phyloP scores from a whole-genome alignment of 73 alveolate species.

The Blepharisma japonicum region DNA sequence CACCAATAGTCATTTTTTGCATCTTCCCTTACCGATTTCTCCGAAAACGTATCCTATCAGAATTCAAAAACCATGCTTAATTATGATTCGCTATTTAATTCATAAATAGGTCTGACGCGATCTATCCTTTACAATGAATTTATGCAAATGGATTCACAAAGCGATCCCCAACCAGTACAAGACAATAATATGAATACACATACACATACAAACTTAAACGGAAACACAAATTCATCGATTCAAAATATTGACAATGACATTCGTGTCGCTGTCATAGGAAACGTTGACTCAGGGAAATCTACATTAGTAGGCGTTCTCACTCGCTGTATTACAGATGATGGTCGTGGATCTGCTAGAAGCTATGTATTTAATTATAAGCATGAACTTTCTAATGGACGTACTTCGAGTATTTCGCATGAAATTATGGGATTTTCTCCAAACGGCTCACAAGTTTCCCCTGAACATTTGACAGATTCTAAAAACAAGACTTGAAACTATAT shows the following conservation, averaged over 20 bases:
- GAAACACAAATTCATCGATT: too few species aligned
- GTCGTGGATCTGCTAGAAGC: slow-evolving; percentile 90
- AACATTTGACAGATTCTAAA: slow-evolving; percentile 62
- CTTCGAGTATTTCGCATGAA: slow-evolving; percentile 84
- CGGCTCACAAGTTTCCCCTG: slow-evolving; percentile 61
- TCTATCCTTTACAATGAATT: too few species aligned
- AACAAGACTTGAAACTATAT: slow-evolving; percentile 83
- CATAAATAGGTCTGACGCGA: too few species aligned
- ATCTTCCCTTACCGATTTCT: too few species aligned
- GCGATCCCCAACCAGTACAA: too few species aligned
- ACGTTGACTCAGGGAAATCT: slow-evolving; percentile 42
- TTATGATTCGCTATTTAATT: too few species aligned
- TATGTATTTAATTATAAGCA: slow-evolving; percentile 88
- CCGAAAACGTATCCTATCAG: too few species aligned
- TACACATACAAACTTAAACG: too few species aligned
- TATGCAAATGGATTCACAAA: too few species aligned
- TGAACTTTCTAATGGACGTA: slow-evolving; percentile 89
- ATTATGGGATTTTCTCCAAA: slow-evolving; percentile 80
- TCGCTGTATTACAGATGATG: slow-evolving; percentile 87
- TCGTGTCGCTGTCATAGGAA: slow-evolving; percentile 23
- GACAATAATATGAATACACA: too few species aligned
- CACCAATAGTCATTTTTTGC: too few species aligned
- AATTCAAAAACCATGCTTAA: too few species aligned
- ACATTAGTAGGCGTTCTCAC: slow-evolving; percentile 95
- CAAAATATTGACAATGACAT: not conserved